Evolutionary conservation across 164 flowering plant genomes (phyloP), one percentile per base, ranked within the genome.

Genomic region (Nymphaea colorata): DNA sequence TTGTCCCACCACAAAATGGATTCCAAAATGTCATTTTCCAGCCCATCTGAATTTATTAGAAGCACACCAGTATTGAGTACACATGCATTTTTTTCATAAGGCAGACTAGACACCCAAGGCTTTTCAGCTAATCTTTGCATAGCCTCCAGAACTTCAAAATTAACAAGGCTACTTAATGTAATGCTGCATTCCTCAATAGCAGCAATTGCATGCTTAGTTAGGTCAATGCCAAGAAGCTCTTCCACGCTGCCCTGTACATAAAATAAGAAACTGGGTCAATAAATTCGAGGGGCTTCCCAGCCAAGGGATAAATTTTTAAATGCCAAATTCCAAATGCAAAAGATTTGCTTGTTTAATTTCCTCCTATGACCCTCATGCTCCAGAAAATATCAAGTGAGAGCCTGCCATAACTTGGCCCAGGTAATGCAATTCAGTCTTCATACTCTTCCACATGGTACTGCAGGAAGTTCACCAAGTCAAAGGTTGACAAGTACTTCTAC

Each of bases 111-210:
- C 42, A 80, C 76, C 83, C 83, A 80, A 47, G 83, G 78, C 44
- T 76, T 74, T 43, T 77, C 70, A 43, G 73, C 76, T 64, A 78
- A 71, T 72, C 83, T 76, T 72, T 80, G 83, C 68, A 80, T 69
- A 16, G 81, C 83, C 78, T 71, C 75, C 64, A 80, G 44, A 42
- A 80, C 67, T 64, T 74, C 75, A 18, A 71, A 62, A 64, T 76
- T 80, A 44, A 74, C 75, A 70, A 65, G 72, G 63, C 55, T 44
- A 15, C 66, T 59, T 53, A 80, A 60, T 36, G 62, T 70, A 65
- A 66, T 66, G 45, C 78, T 69, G 68, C 83, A 80, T 65, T 80
- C 83, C 62, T 80, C 81, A 64, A 77, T 68, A 57, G 69, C 77
- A 43, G 79, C 83, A 70, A 76, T 55, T 64, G 66, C 81, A 76